A percentile compares a stretch with the other conserved stretches of the same genome.
Evolutionary conservation across 2,329 filamentous ascomycete species (phyloP).

Genomic region (Fusarium keratoplasticum): DNA sequence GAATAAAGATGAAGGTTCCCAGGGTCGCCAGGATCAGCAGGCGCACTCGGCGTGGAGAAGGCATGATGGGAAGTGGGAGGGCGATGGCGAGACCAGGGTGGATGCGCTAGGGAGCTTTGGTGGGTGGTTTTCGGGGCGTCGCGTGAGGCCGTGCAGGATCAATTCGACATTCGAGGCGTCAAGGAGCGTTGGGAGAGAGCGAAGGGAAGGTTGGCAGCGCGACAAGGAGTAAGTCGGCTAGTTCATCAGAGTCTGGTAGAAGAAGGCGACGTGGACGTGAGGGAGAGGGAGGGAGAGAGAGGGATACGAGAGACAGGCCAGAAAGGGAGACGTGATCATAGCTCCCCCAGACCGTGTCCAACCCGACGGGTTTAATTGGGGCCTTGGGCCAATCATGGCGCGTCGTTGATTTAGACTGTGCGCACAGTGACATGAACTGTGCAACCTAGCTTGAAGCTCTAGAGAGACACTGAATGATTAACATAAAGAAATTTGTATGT

Average conservation of each 20-base stretch:
- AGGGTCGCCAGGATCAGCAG: constrained; percentile 73
- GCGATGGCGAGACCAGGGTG: constrained; percentile 27
- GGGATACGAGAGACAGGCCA: constrained; percentile 28
- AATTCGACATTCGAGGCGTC: constrained; percentile 2
- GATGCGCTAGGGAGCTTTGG: constrained; percentile 43
- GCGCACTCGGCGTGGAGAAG: constrained; percentile 76
- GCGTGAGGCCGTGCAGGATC: neutral
- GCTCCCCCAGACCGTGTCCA: constrained; percentile 26
- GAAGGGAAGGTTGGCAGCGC: constrained; percentile 9
- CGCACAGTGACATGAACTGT: constrained; percentile 12
- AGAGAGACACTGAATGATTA: neutral
- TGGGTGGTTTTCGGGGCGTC: constrained; percentile 22
- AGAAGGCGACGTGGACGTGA: constrained; percentile 4
- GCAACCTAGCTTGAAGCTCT: neutral
- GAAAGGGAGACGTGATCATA: constrained; percentile 34
- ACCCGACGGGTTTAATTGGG: constrained; percentile 13
- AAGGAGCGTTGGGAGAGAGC: constrained; percentile 9
- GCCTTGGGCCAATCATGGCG: constrained; percentile 19
- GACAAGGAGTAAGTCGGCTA: constrained; percentile 17
- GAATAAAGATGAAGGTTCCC: constrained; percentile 71
- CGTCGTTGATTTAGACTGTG: constrained; percentile 8
- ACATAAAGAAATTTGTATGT: neutral
- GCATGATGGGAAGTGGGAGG: constrained; percentile 62
- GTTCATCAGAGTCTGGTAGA: constrained; percentile 12
- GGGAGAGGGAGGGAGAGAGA: constrained; percentile 6